Percentiles rank a stretch among this genome's conserved stretches.
These are phyloP conservation scores for Phycomyces blakesleeanus DNA, from an alignment of 192 early-diverging fungal genomes.

Conservation along the genomic window DNA sequence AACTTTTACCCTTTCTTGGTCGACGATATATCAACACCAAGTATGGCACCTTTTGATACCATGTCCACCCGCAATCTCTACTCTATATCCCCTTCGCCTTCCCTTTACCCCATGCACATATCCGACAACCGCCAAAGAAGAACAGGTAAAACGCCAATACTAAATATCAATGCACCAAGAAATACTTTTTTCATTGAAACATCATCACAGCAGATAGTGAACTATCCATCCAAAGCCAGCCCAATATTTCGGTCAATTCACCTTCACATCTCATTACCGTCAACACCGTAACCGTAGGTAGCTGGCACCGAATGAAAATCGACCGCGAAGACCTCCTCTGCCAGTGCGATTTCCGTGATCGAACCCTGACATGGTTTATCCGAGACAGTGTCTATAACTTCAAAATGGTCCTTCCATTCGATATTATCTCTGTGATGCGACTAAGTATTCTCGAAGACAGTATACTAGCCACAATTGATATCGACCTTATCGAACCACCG, in stretches of 20 bases:
- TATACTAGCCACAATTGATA: constrained; percentile 45
- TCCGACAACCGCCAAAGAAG: not conserved
- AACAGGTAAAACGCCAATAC: not conserved
- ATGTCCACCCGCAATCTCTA: not conserved
- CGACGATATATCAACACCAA: not conserved
- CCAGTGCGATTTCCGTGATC: constrained; percentile 44
- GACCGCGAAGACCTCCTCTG: constrained; percentile 53
- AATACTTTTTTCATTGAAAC: not conserved
- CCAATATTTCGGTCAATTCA: not conserved
- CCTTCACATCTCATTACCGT: constrained; percentile 33
- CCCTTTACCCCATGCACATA: not conserved
- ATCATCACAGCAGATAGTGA: constrained; percentile 14
- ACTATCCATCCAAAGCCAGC: not conserved
- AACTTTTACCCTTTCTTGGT: not conserved
- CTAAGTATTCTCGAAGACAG: constrained; percentile 38
- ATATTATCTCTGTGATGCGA: constrained; percentile 44
- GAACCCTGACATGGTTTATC: constrained; percentile 55
- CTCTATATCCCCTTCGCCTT: constrained; percentile 9
- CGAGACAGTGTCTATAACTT: constrained; percentile 52
- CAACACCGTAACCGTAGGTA: constrained; percentile 55
- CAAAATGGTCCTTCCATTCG: constrained; percentile 58
- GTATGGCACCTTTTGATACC: not conserved
- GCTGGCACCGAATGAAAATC: constrained; percentile 60
- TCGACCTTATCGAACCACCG: constrained; percentile 51
- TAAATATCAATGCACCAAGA: too few species aligned